Conservation (phyloP, 768 basidiomycete species). For the Guyanaporus albipodus region DNA sequence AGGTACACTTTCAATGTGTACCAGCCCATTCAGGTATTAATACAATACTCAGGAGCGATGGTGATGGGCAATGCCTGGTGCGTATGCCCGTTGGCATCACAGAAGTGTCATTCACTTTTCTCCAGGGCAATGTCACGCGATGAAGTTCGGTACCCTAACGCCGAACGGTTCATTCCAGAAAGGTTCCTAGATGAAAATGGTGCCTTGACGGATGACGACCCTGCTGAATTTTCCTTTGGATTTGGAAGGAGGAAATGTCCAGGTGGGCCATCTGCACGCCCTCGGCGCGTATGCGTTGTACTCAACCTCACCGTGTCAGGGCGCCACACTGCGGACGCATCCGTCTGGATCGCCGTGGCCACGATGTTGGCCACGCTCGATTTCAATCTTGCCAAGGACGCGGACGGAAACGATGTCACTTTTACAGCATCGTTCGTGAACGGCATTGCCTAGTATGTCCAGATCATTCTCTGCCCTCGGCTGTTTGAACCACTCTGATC, state of each 20-base stretch:
- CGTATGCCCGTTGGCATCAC: not conserved
- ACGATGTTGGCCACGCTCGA: constrained; percentile 22
- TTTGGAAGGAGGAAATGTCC: constrained; percentile 17
- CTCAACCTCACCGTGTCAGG: constrained; percentile 3
- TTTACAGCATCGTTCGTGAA: constrained; percentile 5
- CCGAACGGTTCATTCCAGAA: constrained; percentile 13
- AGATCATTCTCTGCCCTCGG: not conserved
- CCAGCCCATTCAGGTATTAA: not conserved
- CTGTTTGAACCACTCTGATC: no score
- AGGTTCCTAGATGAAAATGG: constrained; percentile 9
- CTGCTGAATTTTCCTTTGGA: constrained; percentile 12
- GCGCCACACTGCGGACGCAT: constrained; percentile 3
- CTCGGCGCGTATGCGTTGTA: no score
- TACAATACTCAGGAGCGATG: constrained; percentile 7
- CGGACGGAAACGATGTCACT: constrained; percentile 1
- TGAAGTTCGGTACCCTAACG: constrained; percentile 16
- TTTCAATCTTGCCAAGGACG: constrained; percentile 11
- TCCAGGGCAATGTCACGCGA: constrained; percentile 22
- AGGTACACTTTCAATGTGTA: constrained; percentile 24
- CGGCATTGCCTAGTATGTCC: constrained; percentile 5
- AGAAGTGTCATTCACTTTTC: not conserved
- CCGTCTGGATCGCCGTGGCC: constrained; percentile 10
- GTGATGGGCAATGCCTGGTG: constrained; percentile 16
- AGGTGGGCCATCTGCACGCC: no score
- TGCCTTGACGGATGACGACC: constrained; percentile 6